Percentiles rank a stretch among this genome's conserved stretches.
These are phyloP conservation scores for Dothideomycetes sp. DNA, from an alignment of 2,329 filamentous ascomycete genomes.

Conservation along the genomic window DNA sequence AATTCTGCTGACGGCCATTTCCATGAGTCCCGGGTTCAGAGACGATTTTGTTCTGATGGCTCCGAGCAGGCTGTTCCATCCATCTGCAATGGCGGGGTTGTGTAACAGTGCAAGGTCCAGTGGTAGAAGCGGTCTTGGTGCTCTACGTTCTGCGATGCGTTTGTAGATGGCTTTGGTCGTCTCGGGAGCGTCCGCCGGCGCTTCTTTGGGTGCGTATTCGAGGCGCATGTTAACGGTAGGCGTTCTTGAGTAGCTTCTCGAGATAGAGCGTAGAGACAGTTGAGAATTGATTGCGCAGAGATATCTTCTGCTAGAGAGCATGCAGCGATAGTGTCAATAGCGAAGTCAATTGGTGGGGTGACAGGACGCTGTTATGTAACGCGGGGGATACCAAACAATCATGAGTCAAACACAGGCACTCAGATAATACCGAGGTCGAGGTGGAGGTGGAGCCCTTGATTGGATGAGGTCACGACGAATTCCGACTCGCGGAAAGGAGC, in stretches of 20 bases:
- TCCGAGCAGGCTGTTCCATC: conserved; percentile 63
- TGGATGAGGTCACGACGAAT: no score
- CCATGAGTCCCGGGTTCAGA: conserved; percentile 23
- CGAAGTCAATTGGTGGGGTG: no score
- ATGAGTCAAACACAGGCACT: no score
- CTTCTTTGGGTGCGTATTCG: conserved; percentile 53
- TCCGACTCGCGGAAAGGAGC: no score
- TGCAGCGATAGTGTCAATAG: no score
- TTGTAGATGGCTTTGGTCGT: conserved; percentile 43
- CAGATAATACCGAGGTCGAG: no score
- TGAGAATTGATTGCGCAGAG: no score
- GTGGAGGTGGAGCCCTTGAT: no score
- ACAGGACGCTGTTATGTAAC: no score
- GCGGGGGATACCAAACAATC: no score
- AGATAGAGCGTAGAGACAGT: background rate
- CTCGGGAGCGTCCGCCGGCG: conserved; percentile 42
- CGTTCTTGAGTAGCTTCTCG: conserved; percentile 4
- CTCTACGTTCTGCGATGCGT: conserved; percentile 56
- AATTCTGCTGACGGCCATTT: conserved; percentile 29
- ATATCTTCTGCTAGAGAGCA: no score
- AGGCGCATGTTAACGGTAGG: conserved; percentile 48
- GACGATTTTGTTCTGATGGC: conserved; percentile 29
- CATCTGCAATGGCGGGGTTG: conserved; percentile 63
- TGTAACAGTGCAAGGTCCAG: conserved; percentile 72
- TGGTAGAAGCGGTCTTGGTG: conserved; percentile 60